A percentile compares a stretch with the other conserved stretches of the same genome.
These are phyloP conservation scores for Penicillium sp. DNA, from an alignment of 2,329 filamentous ascomycete species.

Conservation along the genomic window DNA sequence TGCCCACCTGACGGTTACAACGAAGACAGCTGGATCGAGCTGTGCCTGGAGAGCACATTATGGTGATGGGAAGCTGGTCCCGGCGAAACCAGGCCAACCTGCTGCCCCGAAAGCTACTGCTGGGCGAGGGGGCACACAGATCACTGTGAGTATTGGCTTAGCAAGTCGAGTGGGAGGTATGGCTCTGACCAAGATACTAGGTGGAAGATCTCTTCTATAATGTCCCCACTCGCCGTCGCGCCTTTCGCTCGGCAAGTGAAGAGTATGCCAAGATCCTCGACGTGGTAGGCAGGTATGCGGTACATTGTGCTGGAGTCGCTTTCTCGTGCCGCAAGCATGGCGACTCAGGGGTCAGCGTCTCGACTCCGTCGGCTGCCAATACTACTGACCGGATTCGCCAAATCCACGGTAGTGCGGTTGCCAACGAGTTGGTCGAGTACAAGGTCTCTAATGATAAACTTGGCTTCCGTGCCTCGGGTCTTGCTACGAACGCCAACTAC, in stretches of 20 bases:
- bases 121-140: conserved; percentile 88
- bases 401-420: conserved; percentile 81
- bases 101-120: conserved; percentile 86
- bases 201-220: conserved; percentile 98
- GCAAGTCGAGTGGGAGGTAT: background rate
- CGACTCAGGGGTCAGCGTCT: conserved; percentile 80
- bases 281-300: conserved; percentile 87
- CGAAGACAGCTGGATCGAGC: conserved; percentile 84
- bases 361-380: conserved; percentile 74
- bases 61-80: conserved; percentile 77
- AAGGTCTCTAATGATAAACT: conserved; percentile 74
- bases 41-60: conserved; percentile 93
- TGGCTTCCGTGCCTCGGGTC: conserved; percentile 81
- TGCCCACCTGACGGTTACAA: conserved; percentile 92
- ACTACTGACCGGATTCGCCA: conserved; percentile 85
- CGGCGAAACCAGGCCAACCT: conserved; percentile 85
- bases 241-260: conserved; percentile 89
- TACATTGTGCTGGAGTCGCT: conserved; percentile 88
- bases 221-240: conserved; percentile 81
- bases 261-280: conserved; percentile 99
- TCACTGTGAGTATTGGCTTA: conserved; percentile 65
- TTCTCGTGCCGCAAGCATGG: conserved; percentile 98
- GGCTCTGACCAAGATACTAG: conserved; percentile 39
- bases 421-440: conserved; percentile 85
- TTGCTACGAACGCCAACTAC: conserved; percentile 92